phyloP scores from a whole-genome alignment of 1,139 yeast species.

The Zygosaccharomyces sapae region DNA sequence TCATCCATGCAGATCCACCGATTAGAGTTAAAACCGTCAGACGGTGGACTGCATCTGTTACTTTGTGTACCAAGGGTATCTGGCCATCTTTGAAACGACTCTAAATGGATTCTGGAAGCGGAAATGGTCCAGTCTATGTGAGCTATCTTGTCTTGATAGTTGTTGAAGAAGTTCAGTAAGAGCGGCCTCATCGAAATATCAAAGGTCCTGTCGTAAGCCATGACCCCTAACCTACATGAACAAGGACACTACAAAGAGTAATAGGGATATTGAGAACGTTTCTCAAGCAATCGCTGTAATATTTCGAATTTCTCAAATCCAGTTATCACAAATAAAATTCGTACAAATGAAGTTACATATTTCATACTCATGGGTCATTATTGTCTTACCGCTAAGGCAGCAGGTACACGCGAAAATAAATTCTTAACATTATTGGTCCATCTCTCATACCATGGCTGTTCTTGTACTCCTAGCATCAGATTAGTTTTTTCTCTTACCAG shows the following conservation, averaged over 20 bases:
- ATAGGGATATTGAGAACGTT: not conserved
- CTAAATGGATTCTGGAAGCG: slow-evolving; percentile 1
- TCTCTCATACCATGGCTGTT: slow-evolving; percentile 27
- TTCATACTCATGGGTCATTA: not conserved
- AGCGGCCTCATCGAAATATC: not conserved
- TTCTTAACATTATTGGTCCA: slow-evolving; percentile 9
- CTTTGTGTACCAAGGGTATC: slow-evolving; percentile 67
- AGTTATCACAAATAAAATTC: slow-evolving; percentile 1
- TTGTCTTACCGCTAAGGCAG: not conserved
- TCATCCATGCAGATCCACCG: slow-evolving; percentile 60
- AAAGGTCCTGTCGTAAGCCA: not conserved
- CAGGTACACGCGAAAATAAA: not conserved
- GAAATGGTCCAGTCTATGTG: not conserved
- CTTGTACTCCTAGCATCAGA: slow-evolving; percentile 36
- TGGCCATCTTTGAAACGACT: slow-evolving; percentile 38
- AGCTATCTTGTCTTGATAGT: not conserved
- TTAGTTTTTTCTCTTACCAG: slow-evolving; percentile 47
- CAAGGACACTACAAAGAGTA: not conserved
- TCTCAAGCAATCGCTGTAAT: not conserved
- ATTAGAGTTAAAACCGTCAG: slow-evolving; percentile 71
- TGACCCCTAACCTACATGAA: not conserved
- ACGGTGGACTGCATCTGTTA: slow-evolving; percentile 81
- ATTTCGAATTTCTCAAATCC: not conserved
- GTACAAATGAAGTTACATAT: not conserved
- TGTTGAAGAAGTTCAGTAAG: not conserved